Base-by-base conservation (phyloP, 441 rosid species). In the Brassica balearica region DNA sequence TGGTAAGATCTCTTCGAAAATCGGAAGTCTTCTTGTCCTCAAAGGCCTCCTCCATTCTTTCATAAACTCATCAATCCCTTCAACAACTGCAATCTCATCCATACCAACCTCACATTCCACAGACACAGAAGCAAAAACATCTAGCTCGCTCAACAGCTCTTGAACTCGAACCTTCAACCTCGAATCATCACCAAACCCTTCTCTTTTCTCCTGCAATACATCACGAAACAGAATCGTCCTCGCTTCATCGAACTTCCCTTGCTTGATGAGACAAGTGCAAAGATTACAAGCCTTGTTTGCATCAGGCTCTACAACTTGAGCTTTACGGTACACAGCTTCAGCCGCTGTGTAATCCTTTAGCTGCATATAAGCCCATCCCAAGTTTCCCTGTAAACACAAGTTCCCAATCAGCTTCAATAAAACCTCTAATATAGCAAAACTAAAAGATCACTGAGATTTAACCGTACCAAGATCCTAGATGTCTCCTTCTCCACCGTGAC, bases 341-440 rank as follows among this genome's bases (percentile, higher is more conserved):
- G 92, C 95, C 0, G 92, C 84, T 56, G 78, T 55, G 17, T 82
- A 88, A 41, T 87, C 86, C 8, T 17, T 79, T 71, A 81, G 82
- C 53, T 87, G 92, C 91, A 89, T 90, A 72, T 88, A 90, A 38
- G 95, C 92, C 92, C 90, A 90, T 11, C 91, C 92, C 65, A 90
- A 82, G 83, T 88, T 90, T 29, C 92, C 95, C 95, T 90, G 78
- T 29, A 56, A 68, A 43, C 59, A 69, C 72, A 38, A 56, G 14
- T 74, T 8, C 5, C 27, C 8, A 65, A 69, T 79, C 4, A 75
- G 73, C 10, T 19, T 69, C 73, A 69, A 43, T 9, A 80, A 56
- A 65, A 19, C 36, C 34, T 36, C 11, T 53, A 8, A 51, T 5
- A 55, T 19, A 22, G 29, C 25, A 68, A 61, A 53, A 29, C 32